phyloP scores from a whole-genome alignment of 139 green algal species.

The Asterochloris sp. region DNA sequence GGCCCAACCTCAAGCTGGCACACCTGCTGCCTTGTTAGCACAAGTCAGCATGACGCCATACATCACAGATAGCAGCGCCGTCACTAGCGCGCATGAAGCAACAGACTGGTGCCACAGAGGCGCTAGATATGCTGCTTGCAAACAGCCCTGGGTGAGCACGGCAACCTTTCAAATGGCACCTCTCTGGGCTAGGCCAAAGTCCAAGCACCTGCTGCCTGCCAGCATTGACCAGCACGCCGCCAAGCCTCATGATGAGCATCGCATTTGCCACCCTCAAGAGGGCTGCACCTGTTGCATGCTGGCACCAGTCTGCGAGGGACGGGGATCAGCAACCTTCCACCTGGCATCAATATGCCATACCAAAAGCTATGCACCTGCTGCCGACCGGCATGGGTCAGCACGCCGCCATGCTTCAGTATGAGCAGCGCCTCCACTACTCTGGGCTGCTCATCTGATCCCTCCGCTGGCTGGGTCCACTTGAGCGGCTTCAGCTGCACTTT shows the following conservation, averaged over 20 bases:
- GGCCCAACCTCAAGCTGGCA: too few species aligned
- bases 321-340: too few species aligned
- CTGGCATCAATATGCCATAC: not conserved
- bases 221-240: slow-evolving; percentile 77
- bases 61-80: too few species aligned
- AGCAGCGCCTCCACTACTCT: slow-evolving; percentile 55
- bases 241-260: slow-evolving; percentile 80
- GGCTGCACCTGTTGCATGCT: too few species aligned
- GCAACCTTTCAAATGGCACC: too few species aligned
- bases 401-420: slow-evolving; percentile 85
- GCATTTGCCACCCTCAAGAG: slow-evolving; percentile 15
- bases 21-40: too few species aligned
- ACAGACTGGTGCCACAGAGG: too few species aligned
- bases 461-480: slow-evolving; percentile 37
- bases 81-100: too few species aligned
- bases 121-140: too few species aligned
- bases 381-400: slow-evolving; percentile 84
- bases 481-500: slow-evolving; percentile 97
- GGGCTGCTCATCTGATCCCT: slow-evolving; percentile 21
- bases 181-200: not conserved
- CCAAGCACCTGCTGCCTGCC: slow-evolving; percentile 63
- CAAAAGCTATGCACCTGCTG: slow-evolving; percentile 49
- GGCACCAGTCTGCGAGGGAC: too few species aligned
- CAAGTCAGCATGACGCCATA: too few species aligned
- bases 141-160: too few species aligned